Evolutionary conservation across 371 early-diverging fungal species (phyloP), one percentile per base, ranked within the genome.

Genomic region (Mortierella sp.): DNA sequence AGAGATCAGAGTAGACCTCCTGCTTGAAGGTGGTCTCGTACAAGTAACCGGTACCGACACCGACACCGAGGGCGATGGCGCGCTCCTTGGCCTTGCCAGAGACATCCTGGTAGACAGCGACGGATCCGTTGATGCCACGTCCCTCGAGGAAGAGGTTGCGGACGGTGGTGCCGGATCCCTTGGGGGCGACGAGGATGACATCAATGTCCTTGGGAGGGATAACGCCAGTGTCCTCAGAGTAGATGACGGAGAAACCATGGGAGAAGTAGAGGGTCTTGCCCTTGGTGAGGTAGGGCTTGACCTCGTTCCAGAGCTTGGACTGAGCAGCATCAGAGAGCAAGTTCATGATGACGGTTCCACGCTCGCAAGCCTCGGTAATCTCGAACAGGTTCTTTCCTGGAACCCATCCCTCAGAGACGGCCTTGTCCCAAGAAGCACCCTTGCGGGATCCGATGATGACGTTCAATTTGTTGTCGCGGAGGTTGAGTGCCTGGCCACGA

Each of bases 181-280:
- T 98, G 79, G 98, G 98, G 25, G 98, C 98, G 71, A 95, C 95
- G 57, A 98, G 88, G 72, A 98, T 87, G 60, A 98, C 96, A 82
- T 98, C 98, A 59, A 98, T 89, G 82, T 94, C 95, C 67, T 88
- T 86, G 73, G 98, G 97, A 13, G 96, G 93, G 46, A 92, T 82
- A 63, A 98, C 92, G 57, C 93, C 81, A 58, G 98, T 98, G 79
- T 96, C 92, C 60, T 96, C 92, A 67, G 93, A 86, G 87, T 91
- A 98, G 67, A 96, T 93, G 58, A 98, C 90, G 64, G 93, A 92
- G 85, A 98, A 98, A 66, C 98, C 98, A 86, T 98, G 97, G 59
- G 95, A 94, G 85, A 98, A 98, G 88, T 95, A 96, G 57, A 98
- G 92, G 28, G 97, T 97, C 91, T 98, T 98, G 79, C 96, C 98